A percentile compares a stretch with the other conserved stretches of the same genome.
These are phyloP conservation scores for Volvariella surrecta DNA, from an alignment of 1,284 basidiomycete genomes.

Conservation along the genomic window DNA sequence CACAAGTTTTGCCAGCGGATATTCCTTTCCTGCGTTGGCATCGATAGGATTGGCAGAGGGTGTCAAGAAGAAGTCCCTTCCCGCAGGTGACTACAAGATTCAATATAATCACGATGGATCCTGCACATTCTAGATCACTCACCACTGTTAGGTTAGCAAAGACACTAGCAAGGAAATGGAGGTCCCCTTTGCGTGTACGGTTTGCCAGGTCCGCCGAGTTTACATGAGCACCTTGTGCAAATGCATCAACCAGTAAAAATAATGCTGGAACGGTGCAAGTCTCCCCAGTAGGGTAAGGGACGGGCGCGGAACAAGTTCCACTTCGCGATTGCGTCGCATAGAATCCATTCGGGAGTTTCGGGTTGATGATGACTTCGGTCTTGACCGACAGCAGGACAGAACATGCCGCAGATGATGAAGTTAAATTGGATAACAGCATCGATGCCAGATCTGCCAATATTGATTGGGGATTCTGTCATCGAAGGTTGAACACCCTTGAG, in stretches of 20 bases:
- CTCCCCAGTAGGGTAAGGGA: constrained; percentile 52
- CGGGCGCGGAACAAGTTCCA: constrained; percentile 58
- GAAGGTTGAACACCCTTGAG: constrained; percentile 2
- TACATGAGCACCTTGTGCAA: constrained; percentile 61
- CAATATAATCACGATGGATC: background rate
- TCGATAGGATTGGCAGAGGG: constrained; percentile 28
- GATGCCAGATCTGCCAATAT: constrained; percentile 90
- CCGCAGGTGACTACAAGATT: constrained; percentile 45
- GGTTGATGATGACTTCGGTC: constrained; percentile 53
- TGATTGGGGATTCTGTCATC: constrained; percentile 72
- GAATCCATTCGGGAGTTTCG: constrained; percentile 32
- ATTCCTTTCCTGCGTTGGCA: constrained; percentile 42
- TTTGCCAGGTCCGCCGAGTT: constrained; percentile 39
- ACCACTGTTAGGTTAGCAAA: constrained; percentile 87
- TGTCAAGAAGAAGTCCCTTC: constrained; percentile 66
- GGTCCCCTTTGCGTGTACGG: constrained; percentile 59
- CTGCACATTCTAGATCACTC: constrained; percentile 14
- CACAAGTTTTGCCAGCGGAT: constrained; percentile 74
- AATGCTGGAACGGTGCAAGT: constrained; percentile 54
- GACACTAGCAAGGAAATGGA: constrained; percentile 87
- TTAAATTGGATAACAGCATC: constrained; percentile 96
- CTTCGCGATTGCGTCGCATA: constrained; percentile 72
- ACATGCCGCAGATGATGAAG: constrained; percentile 69
- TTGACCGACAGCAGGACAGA: constrained; percentile 59
- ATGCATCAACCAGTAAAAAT: constrained; percentile 79